phyloP scores from a whole-genome alignment of 805 yeast species.

The Candida odintsovae region DNA sequence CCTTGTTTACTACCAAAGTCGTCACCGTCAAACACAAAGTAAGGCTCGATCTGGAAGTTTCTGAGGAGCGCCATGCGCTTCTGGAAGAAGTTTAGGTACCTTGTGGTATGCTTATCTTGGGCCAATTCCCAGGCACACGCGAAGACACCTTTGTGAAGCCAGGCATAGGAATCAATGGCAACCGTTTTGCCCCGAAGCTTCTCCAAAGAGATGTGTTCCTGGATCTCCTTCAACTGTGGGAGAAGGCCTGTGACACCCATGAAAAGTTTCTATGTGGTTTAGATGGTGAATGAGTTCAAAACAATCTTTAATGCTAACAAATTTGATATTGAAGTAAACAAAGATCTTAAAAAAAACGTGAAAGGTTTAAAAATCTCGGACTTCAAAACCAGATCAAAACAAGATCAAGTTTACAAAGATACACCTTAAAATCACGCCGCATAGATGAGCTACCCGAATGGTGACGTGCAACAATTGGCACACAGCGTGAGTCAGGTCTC shows the following conservation, averaged over 20 bases:
- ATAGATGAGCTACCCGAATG: not conserved
- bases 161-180: conserved; percentile 94
- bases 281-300: not conserved
- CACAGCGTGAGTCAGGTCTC: not conserved
- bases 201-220: conserved; percentile 49
- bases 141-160: conserved; percentile 87
- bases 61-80: conserved; percentile 61
- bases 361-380: not conserved
- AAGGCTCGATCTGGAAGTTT: conserved; percentile 67
- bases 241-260: conserved; percentile 87
- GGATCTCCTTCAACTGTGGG: conserved; percentile 73
- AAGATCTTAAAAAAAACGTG: too few species aligned
- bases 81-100: conserved; percentile 64
- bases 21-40: conserved; percentile 92
- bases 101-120: conserved; percentile 60
- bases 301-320: not conserved
- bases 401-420: not conserved
- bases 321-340: not conserved
- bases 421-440: not conserved
- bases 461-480: not conserved
- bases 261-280: not conserved
- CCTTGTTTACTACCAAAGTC: conserved; percentile 69
- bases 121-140: conserved; percentile 83
- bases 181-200: conserved; percentile 66
- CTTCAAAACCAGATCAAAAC: not conserved